phyloP scores from a whole-genome alignment of 192 early-diverging fungal genomes.

The Coemansia sp. region DNA sequence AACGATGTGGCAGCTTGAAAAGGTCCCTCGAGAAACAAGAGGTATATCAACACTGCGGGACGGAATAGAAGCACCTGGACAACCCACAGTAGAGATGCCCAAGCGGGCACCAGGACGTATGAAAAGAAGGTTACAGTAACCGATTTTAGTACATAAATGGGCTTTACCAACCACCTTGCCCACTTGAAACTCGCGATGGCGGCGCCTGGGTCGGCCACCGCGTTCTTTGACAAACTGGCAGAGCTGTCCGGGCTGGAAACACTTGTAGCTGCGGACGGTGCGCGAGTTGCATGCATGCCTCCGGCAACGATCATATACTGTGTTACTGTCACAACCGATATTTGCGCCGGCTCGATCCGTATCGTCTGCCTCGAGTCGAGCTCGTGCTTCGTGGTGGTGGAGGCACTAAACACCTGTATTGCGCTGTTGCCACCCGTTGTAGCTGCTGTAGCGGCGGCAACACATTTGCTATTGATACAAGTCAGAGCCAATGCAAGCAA shows the following conservation, averaged over 20 bases:
- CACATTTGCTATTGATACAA: not conserved
- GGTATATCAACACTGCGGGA: constrained; percentile 38
- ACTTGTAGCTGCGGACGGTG: not conserved
- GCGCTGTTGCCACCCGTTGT: not conserved
- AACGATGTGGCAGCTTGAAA: constrained; percentile 20
- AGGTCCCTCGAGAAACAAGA: constrained; percentile 40
- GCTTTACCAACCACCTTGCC: not conserved
- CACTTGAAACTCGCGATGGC: not conserved
- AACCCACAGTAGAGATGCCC: constrained; percentile 12
- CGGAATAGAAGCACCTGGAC: constrained; percentile 20
- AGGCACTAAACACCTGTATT: not conserved
- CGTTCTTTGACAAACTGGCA: not conserved
- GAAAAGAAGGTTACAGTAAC: constrained; percentile 5
- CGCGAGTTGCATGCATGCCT: not conserved
- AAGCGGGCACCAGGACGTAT: constrained; percentile 14
- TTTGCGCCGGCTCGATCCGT: not conserved
- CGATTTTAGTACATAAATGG: not conserved
- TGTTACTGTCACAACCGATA: constrained; percentile 8
- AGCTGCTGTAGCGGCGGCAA: not conserved
- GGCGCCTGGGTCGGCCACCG: not conserved
- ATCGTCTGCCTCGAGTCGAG: not conserved
- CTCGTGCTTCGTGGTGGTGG: not conserved
- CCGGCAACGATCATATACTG: constrained; percentile 2
- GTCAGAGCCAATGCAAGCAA: not conserved
- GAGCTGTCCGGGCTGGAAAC: not conserved